phyloP scores from a whole-genome alignment of 441 rosid species.

The Codiaeum variegatum region DNA sequence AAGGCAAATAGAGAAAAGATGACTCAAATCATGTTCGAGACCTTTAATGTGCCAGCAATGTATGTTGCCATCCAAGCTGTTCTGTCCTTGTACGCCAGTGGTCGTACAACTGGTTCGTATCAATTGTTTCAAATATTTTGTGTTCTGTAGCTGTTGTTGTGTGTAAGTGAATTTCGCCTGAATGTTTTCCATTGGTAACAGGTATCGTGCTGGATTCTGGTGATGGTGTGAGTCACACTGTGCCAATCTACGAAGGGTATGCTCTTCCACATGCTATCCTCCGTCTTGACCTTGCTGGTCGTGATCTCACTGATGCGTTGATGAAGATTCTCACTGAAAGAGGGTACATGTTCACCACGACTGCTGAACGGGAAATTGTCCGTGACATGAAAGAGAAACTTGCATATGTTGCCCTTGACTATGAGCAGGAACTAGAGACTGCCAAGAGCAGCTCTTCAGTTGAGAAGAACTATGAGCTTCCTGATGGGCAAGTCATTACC shows the following conservation, averaged over 20 bases:
- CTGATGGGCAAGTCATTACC: slow-evolving; percentile 67
- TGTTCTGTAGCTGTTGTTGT: background rate
- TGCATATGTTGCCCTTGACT: slow-evolving; percentile 71
- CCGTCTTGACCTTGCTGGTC: slow-evolving; percentile 69
- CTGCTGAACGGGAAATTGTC: slow-evolving; percentile 85
- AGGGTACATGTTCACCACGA: slow-evolving; percentile 77
- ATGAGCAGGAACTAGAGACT: slow-evolving; percentile 64
- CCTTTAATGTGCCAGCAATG: slow-evolving; percentile 55
- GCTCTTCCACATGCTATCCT: slow-evolving; percentile 75
- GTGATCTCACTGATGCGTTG: slow-evolving; percentile 64
- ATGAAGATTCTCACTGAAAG: slow-evolving; percentile 75
- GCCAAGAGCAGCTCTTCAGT: slow-evolving; percentile 66
- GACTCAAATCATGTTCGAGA: slow-evolving; percentile 59
- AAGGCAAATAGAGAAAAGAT: slow-evolving; percentile 57
- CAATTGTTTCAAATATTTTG: background rate
- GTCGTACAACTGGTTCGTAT: slow-evolving; percentile 56
- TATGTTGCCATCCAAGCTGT: slow-evolving; percentile 57
- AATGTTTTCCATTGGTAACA: slow-evolving; percentile 20
- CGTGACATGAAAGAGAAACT: slow-evolving; percentile 81
- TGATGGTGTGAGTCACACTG: slow-evolving; percentile 82
- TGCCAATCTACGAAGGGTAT: slow-evolving; percentile 73
- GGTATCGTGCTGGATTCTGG: slow-evolving; percentile 81
- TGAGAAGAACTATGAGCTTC: slow-evolving; percentile 71
- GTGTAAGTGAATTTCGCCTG: background rate
- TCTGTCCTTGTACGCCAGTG: slow-evolving; percentile 59